These are phyloP conservation scores for Ganoderma meredithae DNA, from an alignment of 1,284 basidiomycete genomes.

Conservation along the genomic window DNA sequence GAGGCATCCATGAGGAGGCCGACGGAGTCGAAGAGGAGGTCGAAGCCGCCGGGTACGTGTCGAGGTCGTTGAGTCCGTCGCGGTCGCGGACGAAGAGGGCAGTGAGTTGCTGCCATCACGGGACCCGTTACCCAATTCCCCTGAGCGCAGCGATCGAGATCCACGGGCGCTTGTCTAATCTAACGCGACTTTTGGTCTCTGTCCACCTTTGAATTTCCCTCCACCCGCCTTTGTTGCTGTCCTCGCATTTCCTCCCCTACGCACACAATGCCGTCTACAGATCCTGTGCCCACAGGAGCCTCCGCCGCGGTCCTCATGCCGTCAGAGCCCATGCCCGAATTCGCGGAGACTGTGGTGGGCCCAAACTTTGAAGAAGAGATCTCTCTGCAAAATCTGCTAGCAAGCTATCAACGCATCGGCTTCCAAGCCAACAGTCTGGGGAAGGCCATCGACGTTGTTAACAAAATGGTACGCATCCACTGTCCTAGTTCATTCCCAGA, in stretches of 20 bases:
- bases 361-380: conserved; percentile 85
- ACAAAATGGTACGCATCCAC: conserved; percentile 77
- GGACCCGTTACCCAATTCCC: conserved; percentile 32
- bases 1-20: conserved; percentile 36
- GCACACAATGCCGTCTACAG: conserved; percentile 32
- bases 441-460: conserved; percentile 89
- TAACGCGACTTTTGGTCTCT: neutral
- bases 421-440: conserved; percentile 96
- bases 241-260: neutral
- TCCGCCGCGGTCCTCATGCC: conserved; percentile 80
- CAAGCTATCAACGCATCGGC: conserved; percentile 89
- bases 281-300: conserved; percentile 58
- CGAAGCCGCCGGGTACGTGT: conserved; percentile 25
- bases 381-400: conserved; percentile 77
- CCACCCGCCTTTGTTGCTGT: neutral
- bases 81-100: conserved; percentile 24
- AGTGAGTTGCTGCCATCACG: conserved; percentile 34
- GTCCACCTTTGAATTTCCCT: neutral
- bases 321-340: conserved; percentile 80
- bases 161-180: conserved; percentile 13
- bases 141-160: conserved; percentile 25
- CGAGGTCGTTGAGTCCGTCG: conserved; percentile 18
- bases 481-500: conserved; percentile 7
- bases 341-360: conserved; percentile 82
- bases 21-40: conserved; percentile 21